Conservation (phyloP, 1,284 basidiomycete genomes). For the Albatrellus sp. region DNA sequence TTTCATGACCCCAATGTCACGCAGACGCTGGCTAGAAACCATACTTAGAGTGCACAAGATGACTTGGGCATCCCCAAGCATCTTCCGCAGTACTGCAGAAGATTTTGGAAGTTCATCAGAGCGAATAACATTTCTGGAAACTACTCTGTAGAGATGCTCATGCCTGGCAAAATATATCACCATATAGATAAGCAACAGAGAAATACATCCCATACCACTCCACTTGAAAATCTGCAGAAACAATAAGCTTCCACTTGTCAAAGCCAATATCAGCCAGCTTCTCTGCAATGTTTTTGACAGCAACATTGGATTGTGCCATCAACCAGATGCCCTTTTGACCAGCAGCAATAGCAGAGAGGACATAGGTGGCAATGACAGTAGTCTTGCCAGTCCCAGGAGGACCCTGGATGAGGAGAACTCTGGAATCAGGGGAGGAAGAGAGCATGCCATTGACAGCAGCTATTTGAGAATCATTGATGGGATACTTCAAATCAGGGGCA, state of each 20-base stretch:
- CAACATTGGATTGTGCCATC: conserved; percentile 55
- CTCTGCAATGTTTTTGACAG: conserved; percentile 62
- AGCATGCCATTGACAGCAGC: conserved; percentile 41
- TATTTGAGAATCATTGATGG: conserved; percentile 43
- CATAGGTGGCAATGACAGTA: conserved; percentile 51
- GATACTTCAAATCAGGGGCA: conserved; percentile 8
- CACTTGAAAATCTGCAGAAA: conserved; percentile 44
- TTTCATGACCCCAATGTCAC: conserved; percentile 8
- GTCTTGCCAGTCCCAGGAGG: conserved; percentile 47
- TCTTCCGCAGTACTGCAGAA: background rate
- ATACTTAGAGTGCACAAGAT: conserved; percentile 62
- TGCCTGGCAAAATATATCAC: conserved; percentile 36
- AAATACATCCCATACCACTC: conserved; percentile 38
- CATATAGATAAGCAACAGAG: conserved; percentile 8
- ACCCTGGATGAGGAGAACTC: conserved; percentile 45
- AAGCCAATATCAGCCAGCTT: conserved; percentile 36
- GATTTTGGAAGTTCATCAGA: conserved; percentile 23
- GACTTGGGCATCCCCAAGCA: conserved; percentile 29
- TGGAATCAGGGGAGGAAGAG: conserved; percentile 20
- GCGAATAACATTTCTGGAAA: conserved; percentile 32
- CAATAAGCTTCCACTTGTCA: conserved; percentile 37
- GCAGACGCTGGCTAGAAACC: conserved; percentile 33
- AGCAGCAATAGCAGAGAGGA: conserved; percentile 24
- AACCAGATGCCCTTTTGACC: conserved; percentile 48
- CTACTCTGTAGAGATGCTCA: conserved; percentile 46